Base-by-base conservation (phyloP, 1,139 yeast species). In the Debaryomyces nepalensis region DNA sequence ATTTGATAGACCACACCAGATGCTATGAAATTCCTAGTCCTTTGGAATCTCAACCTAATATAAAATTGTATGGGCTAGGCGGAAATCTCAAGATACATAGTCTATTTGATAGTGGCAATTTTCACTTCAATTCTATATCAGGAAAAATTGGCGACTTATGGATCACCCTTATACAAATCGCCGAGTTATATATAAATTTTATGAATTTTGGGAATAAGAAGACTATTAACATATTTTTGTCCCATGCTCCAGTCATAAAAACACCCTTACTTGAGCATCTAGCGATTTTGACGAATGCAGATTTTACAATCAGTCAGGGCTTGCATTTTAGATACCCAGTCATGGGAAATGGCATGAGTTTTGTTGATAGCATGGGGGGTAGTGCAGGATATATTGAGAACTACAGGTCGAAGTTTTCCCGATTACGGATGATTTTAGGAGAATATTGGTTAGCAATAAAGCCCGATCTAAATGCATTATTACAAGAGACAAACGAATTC, bases 81-180 rank as follows among this genome's bases (percentile, higher is more conserved):
- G 95, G 95, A 2, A 76, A 85, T 9, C 59, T 85, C 34, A 80
- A 85, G 31, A 75, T 81, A 47, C 86, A 84, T 50, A 79, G 82
- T 48, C 66, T 87, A 40, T 85, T 87, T 55, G 88, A 86, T 54
- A 82, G 79, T 48, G 95, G 93, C 1, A 58, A 54, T 27, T 66
- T 59, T 59, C 51, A 52, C 9, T 50, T 51, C 37, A 48, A 53
- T 9, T 42, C 49, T 14, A 33, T 66, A 5, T 48, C 57, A 15
- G 95, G 95, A 0, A 84, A 83, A 47, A 76, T 81, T 9, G 93
- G 95, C 2, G 83, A 84, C 48, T 72, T 84, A 46, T 87, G 95
- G 95, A 76, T 84, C 22, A 82, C 87, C 6, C 66, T 84, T 45
- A 61, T 84, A 35, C 95, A 87, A 58, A 67, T 87, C 30, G 91